Conservation (phyloP, 495 filamentous ascomycete species). For the Thozetella sp. region DNA sequence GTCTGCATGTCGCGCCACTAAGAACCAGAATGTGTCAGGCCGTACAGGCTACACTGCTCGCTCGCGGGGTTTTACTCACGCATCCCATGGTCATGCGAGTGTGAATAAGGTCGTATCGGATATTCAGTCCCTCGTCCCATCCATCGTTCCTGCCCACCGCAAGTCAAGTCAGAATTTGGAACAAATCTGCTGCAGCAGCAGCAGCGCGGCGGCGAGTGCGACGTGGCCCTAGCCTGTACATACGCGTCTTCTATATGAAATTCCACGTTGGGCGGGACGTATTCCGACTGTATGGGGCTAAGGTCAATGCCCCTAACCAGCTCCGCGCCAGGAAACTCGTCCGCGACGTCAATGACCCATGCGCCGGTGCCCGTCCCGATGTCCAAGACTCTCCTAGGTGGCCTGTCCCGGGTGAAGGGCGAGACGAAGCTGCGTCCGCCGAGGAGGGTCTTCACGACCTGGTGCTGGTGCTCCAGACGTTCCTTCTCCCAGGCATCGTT, state of each 20-base stretch:
- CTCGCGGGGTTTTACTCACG: not conserved
- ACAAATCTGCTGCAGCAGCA: not conserved
- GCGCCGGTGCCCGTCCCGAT: constrained; percentile 66
- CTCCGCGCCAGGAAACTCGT: constrained; percentile 38
- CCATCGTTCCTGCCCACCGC: constrained; percentile 20
- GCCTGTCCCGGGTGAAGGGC: constrained; percentile 42
- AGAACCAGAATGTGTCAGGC: too few species aligned
- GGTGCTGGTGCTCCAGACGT: constrained; percentile 61
- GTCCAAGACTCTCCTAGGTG: constrained; percentile 63
- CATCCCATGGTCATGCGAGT: constrained; percentile 45
- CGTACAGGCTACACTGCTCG: not conserved
- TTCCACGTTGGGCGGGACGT: constrained; percentile 41
- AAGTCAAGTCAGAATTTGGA: constrained; percentile 43
- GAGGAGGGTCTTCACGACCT: constrained; percentile 57
- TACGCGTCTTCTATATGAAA: constrained; percentile 52
- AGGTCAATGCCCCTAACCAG: constrained; percentile 39
- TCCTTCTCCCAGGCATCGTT: constrained; percentile 59
- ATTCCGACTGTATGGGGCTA: constrained; percentile 43
- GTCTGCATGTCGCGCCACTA: constrained; percentile 39
- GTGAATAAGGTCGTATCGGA: constrained; percentile 50
- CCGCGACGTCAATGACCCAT: constrained; percentile 53
- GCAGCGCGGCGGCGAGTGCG: not conserved
- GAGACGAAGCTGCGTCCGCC: constrained; percentile 57
- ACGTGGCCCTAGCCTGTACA: too few species aligned
- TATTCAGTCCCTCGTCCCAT: constrained; percentile 18